These are phyloP conservation scores for Arthroderma uncinatum DNA, from an alignment of 2,329 filamentous ascomycete species.

Conservation along the genomic window DNA sequence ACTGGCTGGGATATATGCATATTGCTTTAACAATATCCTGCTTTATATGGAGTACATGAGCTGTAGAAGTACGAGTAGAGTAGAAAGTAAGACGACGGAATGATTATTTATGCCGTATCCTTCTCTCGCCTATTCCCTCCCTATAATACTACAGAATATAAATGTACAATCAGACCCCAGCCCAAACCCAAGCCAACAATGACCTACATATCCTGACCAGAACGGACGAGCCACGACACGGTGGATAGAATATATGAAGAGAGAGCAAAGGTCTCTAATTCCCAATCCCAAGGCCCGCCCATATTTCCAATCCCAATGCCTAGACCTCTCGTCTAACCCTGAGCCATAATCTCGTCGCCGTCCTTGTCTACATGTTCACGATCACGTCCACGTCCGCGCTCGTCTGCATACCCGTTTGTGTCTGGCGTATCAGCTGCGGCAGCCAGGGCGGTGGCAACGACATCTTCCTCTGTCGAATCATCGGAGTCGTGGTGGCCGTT, in stretches of 20 bases:
- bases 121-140: background rate
- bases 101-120: no score
- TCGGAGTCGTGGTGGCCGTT: constrained; percentile 5
- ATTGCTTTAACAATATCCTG: no score
- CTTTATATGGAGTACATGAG: no score
- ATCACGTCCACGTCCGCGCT: background rate
- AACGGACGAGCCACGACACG: no score
- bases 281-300: background rate
- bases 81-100: background rate
- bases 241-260: no score
- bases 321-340: background rate
- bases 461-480: constrained; percentile 11
- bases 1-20: no score
- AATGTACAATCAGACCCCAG: background rate
- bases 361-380: constrained; percentile 6
- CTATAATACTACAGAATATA: constrained; percentile 4
- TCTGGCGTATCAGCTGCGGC: constrained; percentile 6
- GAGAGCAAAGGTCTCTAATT: no score
- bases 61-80: no score
- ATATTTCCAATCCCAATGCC: background rate
- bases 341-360: constrained; percentile 11
- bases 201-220: no score
- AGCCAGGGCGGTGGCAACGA: constrained; percentile 7
- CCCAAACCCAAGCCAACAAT: background rate
- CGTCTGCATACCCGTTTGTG: background rate